A percentile compares a stretch with the other conserved stretches of the same genome.
Evolutionary conservation across 2,329 filamentous ascomycete species (phyloP).

Genomic region (Dothiorella sarmentorum): DNA sequence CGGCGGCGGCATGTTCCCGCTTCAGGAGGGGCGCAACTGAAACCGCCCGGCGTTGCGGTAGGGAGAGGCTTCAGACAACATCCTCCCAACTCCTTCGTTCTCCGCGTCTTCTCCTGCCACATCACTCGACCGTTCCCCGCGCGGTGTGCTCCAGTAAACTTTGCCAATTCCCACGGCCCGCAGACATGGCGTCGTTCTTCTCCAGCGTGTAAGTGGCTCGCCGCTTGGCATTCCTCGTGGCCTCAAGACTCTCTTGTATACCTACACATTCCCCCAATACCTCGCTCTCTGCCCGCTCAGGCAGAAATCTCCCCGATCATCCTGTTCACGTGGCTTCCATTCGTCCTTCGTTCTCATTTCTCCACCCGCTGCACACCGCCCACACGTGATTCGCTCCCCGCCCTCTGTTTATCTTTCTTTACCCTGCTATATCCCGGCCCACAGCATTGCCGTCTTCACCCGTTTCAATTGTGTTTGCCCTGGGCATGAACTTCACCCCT

Average conservation of each 20-base stretch:
- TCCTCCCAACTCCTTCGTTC: constrained; percentile 2
- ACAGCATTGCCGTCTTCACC: background rate
- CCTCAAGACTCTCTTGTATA: background rate
- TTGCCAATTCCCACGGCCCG: background rate
- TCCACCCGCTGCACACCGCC: constrained; percentile 13
- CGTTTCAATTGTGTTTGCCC: background rate
- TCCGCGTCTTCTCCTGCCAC: constrained; percentile 3
- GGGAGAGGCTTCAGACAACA: constrained; percentile 16
- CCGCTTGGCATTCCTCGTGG: constrained; percentile 17
- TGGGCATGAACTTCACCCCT: constrained; percentile 1
- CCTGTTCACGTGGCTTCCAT: constrained; percentile 12
- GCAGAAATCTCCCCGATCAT: background rate
- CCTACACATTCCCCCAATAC: background rate
- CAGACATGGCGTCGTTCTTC: constrained; percentile 40
- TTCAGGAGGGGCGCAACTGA: constrained; percentile 15
- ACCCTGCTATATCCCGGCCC: background rate
- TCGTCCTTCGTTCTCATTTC: constrained; percentile 8
- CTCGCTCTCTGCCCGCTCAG: background rate
- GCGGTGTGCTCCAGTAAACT: background rate
- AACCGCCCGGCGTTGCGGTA: constrained; percentile 14
- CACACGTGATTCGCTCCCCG: constrained; percentile 10
- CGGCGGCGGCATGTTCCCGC: constrained; percentile 9
- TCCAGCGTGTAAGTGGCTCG: constrained; percentile 39
- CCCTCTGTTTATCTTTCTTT: background rate
- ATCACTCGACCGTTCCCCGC: background rate